A percentile compares a stretch with the other conserved stretches of the same genome.
These are phyloP conservation scores for Cicer chorassanicum DNA, from an alignment of 306 rosid species.

Conservation along the genomic window DNA sequence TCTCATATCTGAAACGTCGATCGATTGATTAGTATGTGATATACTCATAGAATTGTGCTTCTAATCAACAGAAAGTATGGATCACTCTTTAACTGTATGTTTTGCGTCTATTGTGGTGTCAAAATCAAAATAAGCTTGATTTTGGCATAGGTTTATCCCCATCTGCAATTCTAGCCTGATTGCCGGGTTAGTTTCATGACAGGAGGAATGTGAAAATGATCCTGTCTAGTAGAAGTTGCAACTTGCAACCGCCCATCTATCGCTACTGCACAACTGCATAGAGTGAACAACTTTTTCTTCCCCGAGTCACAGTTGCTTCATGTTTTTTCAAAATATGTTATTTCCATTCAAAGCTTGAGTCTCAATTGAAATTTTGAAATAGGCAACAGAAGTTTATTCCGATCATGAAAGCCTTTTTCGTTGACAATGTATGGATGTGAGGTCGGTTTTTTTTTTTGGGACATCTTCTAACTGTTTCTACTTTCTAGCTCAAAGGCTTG, in stretches of 20 bases:
- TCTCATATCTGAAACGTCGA: not conserved
- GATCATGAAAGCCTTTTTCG: slow-evolving; percentile 10
- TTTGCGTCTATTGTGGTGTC: slow-evolving; percentile 9
- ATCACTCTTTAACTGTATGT: not conserved
- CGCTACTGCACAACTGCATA: slow-evolving; percentile 22
- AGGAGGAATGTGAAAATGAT: slow-evolving; percentile 20
- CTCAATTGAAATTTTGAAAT: slow-evolving; percentile 37
- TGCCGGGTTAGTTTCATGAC: slow-evolving; percentile 25
- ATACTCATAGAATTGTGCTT: slow-evolving; percentile 26
- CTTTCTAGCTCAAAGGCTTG: slow-evolving; percentile 13
- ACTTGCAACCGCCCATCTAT: slow-evolving; percentile 15
- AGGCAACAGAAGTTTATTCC: slow-evolving; percentile 13
- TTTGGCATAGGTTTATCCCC: slow-evolving; percentile 11
- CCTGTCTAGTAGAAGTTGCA: slow-evolving; percentile 18
- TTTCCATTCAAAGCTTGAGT: slow-evolving; percentile 5
- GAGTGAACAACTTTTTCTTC: not conserved
- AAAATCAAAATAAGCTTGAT: slow-evolving; percentile 32
- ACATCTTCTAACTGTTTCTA: slow-evolving; percentile 9
- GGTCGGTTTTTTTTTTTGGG: slow-evolving; percentile 14
- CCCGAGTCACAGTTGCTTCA: slow-evolving; percentile 13
- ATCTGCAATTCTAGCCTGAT: slow-evolving; percentile 20
- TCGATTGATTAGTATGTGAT: slow-evolving; percentile 16
- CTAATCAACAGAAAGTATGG: slow-evolving; percentile 23
- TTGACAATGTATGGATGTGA: not conserved
- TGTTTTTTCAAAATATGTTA: not conserved